Evolutionary conservation across 345 rosid genomes (phyloP), one percentile per base, ranked within the genome.

Genomic region (Gossypium mustelinum): DNA sequence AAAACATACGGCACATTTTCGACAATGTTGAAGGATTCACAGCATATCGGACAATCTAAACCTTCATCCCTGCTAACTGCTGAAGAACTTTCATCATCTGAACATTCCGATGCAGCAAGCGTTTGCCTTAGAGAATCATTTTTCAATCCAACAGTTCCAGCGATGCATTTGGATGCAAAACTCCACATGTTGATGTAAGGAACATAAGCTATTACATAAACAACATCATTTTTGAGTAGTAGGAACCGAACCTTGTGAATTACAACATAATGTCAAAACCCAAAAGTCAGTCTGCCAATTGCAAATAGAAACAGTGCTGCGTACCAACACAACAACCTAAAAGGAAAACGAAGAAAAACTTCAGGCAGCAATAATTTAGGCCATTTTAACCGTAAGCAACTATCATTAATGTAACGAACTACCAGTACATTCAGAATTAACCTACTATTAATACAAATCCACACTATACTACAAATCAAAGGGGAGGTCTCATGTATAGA

Each of bases 1-100:
- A 92, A 70, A 74, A 92, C 97, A 54, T 89, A 89, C 0, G 97
- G 98, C 75, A 94, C 90, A 27, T 94, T 94, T 70, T 94, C 98
- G 9, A 94, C 97, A 2, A 92, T 86, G 75, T 94, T 94, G 73
- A 94, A 94, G 65, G 96, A 89, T 73, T 94, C 98, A 89, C 93
- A 94, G 82, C 97, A 94, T 48, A 94, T 89, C 0, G 94, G 97
- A 74, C 98, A 94, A 74, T 94, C 97, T 52, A 94, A 78, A 72
- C 94, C 87, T 75, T 94, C 94, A 0, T 88, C 97, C 80, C 89
- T 83, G 84, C 90, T 87, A 14, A 73, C 82, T 57, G 68, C 78
- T 76, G 88, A 85, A 51, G 93, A 87, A 1, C 77, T 88, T 29
- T 94, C 97, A 16, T 94, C 97, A 41, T 94, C 97, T 0, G 94